These are phyloP conservation scores for Globisporangium cystogenes DNA, from an alignment of 352 stramenopile species.

Conservation along the genomic window DNA sequence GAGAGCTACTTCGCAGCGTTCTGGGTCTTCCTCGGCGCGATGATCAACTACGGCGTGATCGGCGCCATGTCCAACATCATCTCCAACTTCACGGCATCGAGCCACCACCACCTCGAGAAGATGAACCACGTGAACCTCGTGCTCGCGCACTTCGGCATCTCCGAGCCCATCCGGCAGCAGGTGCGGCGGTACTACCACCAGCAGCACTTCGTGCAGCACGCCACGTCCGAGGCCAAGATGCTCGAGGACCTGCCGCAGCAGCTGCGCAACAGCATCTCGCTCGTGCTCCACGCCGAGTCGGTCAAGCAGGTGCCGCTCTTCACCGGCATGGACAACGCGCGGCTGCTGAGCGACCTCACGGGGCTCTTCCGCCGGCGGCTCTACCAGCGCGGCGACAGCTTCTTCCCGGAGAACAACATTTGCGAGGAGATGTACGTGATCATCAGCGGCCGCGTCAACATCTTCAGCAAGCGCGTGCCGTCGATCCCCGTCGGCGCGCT, in stretches of 20 bases:
- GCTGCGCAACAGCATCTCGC: conserved; percentile 62
- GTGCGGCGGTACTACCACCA: conserved; percentile 77
- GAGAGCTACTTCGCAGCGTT: conserved; percentile 63
- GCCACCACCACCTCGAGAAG: conserved; percentile 56
- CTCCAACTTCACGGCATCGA: conserved; percentile 53
- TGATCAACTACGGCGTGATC: conserved; percentile 80
- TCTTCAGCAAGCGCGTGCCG: conserved; percentile 37
- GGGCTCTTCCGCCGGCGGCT: conserved; percentile 57
- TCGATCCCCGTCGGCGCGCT: conserved; percentile 44
- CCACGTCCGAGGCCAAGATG: conserved; percentile 57
- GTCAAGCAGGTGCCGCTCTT: conserved; percentile 61
- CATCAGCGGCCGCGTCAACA: conserved; percentile 48
- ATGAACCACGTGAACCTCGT: conserved; percentile 68
- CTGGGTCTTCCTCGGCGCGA: conserved; percentile 59
- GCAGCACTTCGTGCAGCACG: conserved; percentile 68
- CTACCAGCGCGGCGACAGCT: conserved; percentile 58
- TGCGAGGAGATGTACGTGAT: conserved; percentile 73
- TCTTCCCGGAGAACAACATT: conserved; percentile 53
- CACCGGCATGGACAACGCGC: conserved; percentile 42
- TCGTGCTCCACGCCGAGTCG: conserved; percentile 62
- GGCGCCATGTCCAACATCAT: conserved; percentile 78
- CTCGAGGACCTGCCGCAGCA: conserved; percentile 47
- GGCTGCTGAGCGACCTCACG: conserved; percentile 57
- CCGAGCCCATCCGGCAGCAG: conserved; percentile 42
- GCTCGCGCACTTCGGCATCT: conserved; percentile 54